A percentile compares a stretch with the other conserved stretches of the same genome.
phyloP scores from a whole-genome alignment of 169 alveolate species.

The Plasmodium reichenowi region DNA sequence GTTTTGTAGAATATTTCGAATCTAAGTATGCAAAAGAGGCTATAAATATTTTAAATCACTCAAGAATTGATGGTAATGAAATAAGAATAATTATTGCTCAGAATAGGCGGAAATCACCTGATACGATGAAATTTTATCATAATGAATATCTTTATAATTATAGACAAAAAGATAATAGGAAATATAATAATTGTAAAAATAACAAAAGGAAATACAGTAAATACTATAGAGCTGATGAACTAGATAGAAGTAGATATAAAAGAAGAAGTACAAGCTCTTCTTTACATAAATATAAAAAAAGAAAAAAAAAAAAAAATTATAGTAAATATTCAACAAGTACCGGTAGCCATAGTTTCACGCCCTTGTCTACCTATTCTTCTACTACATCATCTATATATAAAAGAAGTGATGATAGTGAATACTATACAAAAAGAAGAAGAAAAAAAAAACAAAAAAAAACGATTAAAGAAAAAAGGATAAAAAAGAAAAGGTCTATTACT shows the following conservation, averaged over 20 bases:
- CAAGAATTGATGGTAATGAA: slow-evolving; percentile 90
- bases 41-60: slow-evolving; percentile 88
- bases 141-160: slow-evolving; percentile 13
- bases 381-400: slow-evolving; percentile 4
- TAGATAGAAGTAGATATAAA: slow-evolving; percentile 6
- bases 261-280: not conserved
- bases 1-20: slow-evolving; percentile 92
- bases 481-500: not conserved
- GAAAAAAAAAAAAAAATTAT: slow-evolving; percentile 2
- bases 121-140: slow-evolving; percentile 87
- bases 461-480: not conserved
- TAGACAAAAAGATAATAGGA: slow-evolving; percentile 10
- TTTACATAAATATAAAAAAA: slow-evolving; percentile 9
- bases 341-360: slow-evolving; percentile 19
- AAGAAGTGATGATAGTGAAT: slow-evolving; percentile 4
- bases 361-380: slow-evolving; percentile 28
- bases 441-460: not conserved
- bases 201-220: slow-evolving; percentile 1
- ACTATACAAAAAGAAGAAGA: not conserved
- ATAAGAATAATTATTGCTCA: slow-evolving; percentile 91
- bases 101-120: slow-evolving; percentile 93
- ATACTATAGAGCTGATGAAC: not conserved
- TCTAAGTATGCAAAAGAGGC: slow-evolving; percentile 92
- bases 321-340: slow-evolving; percentile 15
- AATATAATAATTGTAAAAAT: not conserved